Conservation (phyloP, 192 early-diverging fungal genomes). For the Entomortierella parvispora region DNA sequence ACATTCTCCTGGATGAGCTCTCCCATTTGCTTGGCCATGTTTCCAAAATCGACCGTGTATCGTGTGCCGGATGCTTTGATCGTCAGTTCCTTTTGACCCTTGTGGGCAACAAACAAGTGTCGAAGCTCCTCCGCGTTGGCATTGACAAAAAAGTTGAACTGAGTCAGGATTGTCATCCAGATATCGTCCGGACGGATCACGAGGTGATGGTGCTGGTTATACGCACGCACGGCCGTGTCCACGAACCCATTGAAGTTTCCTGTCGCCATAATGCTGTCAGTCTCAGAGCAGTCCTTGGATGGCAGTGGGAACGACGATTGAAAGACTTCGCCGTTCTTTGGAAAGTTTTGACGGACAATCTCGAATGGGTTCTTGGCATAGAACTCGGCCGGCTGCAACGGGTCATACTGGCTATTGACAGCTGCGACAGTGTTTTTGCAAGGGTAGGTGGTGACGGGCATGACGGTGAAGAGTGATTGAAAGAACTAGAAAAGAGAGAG, state of each 20-base stretch:
- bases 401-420: too few relatives aligned
- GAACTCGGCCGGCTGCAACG: too few relatives aligned
- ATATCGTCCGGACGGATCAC: slow-evolving; percentile 24
- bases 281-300: slow-evolving; percentile 5
- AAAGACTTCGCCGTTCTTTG: slow-evolving; percentile 10
- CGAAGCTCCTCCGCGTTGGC: slow-evolving; percentile 17
- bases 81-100: slow-evolving; percentile 8
- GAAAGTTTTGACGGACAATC: too few relatives aligned
- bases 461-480: too few relatives aligned
- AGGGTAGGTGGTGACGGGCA: too few relatives aligned
- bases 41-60: slow-evolving; percentile 14
- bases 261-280: background rate
- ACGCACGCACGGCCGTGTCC: slow-evolving; percentile 1
- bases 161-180: slow-evolving; percentile 19
- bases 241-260: slow-evolving; percentile 12
- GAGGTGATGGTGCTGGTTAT: slow-evolving; percentile 17
- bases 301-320: slow-evolving; percentile 3
- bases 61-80: slow-evolving; percentile 1
- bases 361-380: too few relatives aligned
- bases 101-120: slow-evolving; percentile 9
- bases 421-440: too few relatives aligned
- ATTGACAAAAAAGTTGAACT: slow-evolving; percentile 25
- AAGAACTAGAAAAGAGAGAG: too few relatives aligned
- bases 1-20: slow-evolving; percentile 10
- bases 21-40: slow-evolving; percentile 15